Conservation (phyloP, 1,139 yeast genomes). For the Taphrina betulina region DNA sequence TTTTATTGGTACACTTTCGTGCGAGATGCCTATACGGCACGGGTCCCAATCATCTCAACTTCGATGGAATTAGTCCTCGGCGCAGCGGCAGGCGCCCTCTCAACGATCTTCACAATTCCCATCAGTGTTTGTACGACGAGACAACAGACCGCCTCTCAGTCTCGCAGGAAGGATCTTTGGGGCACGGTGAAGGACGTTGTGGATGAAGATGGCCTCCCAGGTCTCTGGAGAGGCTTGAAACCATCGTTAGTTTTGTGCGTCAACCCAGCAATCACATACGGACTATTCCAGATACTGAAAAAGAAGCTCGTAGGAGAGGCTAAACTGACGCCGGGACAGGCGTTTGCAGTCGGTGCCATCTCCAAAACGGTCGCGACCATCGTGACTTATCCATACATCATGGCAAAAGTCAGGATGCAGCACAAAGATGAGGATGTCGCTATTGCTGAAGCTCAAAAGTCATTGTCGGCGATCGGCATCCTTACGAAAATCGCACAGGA, state of each 20-base stretch:
- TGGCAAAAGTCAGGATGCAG: conserved; percentile 79
- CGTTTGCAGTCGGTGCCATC: conserved; percentile 71
- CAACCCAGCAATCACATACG: conserved; percentile 86
- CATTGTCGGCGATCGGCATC: conserved; percentile 56
- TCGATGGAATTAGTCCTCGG: conserved; percentile 78
- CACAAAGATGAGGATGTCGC: conserved; percentile 44
- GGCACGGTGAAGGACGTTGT: conserved; percentile 58
- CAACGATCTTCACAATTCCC: conserved; percentile 81
- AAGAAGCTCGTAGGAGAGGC: conserved; percentile 52
- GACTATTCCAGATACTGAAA: conserved; percentile 72
- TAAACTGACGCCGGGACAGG: conserved; percentile 61
- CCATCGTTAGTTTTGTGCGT: conserved; percentile 76
- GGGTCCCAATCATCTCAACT: conserved; percentile 43
- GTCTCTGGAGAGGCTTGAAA: conserved; percentile 82
- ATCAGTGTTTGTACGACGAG: conserved; percentile 79
- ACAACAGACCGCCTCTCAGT: conserved; percentile 63
- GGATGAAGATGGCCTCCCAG: conserved; percentile 66
- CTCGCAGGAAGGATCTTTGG: conserved; percentile 36
- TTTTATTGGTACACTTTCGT: conserved; percentile 53
- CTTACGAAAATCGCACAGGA: conserved; percentile 51
- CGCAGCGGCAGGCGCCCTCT: conserved; percentile 79
- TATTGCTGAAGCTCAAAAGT: conserved; percentile 43
- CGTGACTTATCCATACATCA: conserved; percentile 80
- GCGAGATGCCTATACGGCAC: conserved; percentile 55
- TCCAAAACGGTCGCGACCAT: conserved; percentile 80